Conservation (phyloP, 345 rosid genomes). For the Laguncularia racemosa region DNA sequence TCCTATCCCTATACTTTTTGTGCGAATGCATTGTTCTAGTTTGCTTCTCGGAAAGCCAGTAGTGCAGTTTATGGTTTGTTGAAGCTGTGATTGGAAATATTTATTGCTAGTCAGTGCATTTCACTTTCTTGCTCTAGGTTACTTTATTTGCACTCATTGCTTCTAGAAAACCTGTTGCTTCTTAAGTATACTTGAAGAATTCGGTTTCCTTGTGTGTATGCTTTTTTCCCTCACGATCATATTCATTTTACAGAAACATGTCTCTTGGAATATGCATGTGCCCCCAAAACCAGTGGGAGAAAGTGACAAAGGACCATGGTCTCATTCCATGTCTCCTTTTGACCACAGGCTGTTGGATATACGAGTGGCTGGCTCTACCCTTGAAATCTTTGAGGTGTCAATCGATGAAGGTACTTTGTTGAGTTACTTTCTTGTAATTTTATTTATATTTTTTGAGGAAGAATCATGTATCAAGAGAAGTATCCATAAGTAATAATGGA, state of each 20-base stretch:
- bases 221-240: neutral
- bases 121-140: no score
- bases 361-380: constrained; percentile 38
- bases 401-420: constrained; percentile 50
- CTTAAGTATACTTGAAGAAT: neutral
- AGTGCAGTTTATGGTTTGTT: no score
- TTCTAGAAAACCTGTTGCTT: neutral
- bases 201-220: neutral
- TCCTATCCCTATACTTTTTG: no score
- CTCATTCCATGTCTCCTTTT: constrained; percentile 77
- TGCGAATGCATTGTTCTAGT: no score
- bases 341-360: constrained; percentile 72
- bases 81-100: no score
- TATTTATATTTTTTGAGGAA: neutral
- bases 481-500: no score
- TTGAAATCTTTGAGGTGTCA: constrained; percentile 39
- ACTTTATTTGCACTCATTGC: neutral
- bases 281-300: constrained; percentile 68
- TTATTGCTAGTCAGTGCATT: no score
- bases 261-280: constrained; percentile 81
- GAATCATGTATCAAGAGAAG: no score
- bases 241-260: constrained; percentile 47
- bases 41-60: no score
- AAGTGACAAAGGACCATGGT: constrained; percentile 66
- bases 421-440: neutral